Evolutionary conservation across 495 filamentous ascomycete genomes (phyloP).

Genomic region (Tuber aestivum): DNA sequence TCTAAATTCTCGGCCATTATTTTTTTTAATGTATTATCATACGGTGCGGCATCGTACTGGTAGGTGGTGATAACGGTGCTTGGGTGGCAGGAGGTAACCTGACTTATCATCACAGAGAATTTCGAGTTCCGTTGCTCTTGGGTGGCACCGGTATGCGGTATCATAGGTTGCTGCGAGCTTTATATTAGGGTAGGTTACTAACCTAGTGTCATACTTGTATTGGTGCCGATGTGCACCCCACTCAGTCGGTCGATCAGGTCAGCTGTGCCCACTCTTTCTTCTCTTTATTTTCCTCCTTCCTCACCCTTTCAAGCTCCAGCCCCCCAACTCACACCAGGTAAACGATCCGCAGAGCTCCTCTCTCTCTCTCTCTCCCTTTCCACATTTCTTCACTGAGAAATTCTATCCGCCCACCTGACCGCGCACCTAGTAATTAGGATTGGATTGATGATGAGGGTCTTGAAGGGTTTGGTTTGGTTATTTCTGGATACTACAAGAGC

Average conservation of each 20-base stretch:
- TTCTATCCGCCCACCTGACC: background rate
- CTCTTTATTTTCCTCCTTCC: background rate
- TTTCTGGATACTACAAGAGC: background rate
- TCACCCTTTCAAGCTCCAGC: background rate
- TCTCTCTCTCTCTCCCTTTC: background rate
- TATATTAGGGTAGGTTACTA: background rate
- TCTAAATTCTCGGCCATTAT: no score
- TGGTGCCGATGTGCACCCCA: background rate
- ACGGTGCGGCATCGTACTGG: no score
- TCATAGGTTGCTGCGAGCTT: background rate
- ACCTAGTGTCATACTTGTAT: background rate
- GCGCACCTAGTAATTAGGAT: background rate
- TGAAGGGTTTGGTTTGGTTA: background rate
- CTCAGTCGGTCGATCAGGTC: background rate
- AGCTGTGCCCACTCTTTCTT: background rate
- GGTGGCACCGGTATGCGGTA: no score
- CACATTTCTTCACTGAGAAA: background rate
- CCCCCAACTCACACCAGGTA: background rate
- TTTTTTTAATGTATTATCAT: no score
- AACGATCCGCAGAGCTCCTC: background rate
- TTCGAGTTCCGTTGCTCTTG: no score
- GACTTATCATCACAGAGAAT: no score
- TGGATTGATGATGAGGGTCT: background rate
- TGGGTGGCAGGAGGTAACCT: no score
- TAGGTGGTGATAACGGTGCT: no score